phyloP scores from a whole-genome alignment of 805 yeast species.

The Blastobotrys terrestris region DNA sequence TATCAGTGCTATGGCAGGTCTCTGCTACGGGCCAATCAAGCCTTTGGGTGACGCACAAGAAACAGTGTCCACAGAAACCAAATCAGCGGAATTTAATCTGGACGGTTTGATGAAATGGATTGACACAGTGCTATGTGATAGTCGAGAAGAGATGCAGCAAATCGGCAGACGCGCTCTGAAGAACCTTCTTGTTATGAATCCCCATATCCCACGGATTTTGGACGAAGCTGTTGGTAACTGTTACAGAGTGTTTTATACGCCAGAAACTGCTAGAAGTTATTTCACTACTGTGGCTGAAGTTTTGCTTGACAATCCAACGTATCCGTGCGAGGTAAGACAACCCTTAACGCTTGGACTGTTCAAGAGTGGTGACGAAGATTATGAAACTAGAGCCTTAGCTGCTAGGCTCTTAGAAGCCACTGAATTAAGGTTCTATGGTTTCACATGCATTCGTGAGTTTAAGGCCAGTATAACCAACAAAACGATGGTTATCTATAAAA shows the following conservation, averaged over 20 bases:
- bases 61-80: constrained; percentile 27
- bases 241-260: constrained; percentile 40
- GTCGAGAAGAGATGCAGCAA: constrained; percentile 52
- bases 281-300: constrained; percentile 67
- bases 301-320: constrained; percentile 42
- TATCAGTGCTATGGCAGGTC: constrained; percentile 74
- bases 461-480: constrained; percentile 67
- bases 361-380: constrained; percentile 69
- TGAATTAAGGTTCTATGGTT: constrained; percentile 53
- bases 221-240: constrained; percentile 66
- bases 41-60: constrained; percentile 23
- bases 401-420: constrained; percentile 60
- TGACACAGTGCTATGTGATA: constrained; percentile 53
- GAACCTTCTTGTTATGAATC: constrained; percentile 59
- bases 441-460: constrained; percentile 50
- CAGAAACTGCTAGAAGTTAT: constrained; percentile 57
- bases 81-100: constrained; percentile 54
- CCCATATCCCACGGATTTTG: constrained; percentile 44
- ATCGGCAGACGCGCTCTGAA: constrained; percentile 67
- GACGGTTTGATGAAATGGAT: constrained; percentile 71
- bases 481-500: constrained; percentile 78
- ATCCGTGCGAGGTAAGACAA: constrained; percentile 54
- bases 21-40: constrained; percentile 70
- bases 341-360: constrained; percentile 69
- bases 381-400: constrained; percentile 64